Base-by-base conservation (phyloP, 176 grass and related monocot species). In the Aegilops sharonensis region DNA sequence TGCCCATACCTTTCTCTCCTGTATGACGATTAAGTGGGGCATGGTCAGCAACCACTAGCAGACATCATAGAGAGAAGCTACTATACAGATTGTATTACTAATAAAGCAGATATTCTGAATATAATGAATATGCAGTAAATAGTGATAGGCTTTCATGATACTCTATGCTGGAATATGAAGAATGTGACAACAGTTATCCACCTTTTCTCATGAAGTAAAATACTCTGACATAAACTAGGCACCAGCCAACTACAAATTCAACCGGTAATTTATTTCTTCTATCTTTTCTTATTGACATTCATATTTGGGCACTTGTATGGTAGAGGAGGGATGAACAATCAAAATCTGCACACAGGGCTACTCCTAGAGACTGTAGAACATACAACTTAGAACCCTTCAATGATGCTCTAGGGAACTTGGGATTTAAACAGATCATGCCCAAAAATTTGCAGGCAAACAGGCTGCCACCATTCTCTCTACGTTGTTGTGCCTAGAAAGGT, bases 1-100 rank as follows among this genome's bases (percentile, higher is more conserved):
- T 89, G 31, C 94, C 97, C 54, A 64, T 45, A 56, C 97, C 97
- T 90, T 99, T 99, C 87, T 99, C 97, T 57, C 97, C 97, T 99
- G 68, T 45, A 88, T 78, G 82, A 68, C 42, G 52, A 29, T 36
- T 6, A 61, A 2, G 17, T 45, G 9, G 12, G 12, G 5, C 35
- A 66, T 12, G 23, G 39, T 83, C 32, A 60, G 7, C n/a, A 45
- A 81, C 42, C 30, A 87, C 5, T 64, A 5, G 31, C 5, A 48
- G 14, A 21, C 2, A 66, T 11, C 23, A 45, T 17, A 39, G 0
- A 50, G 9, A 59, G 52, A 75, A 24, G 43, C 32, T 45, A 32
- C 25, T 14, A 67, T 24, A 68, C 34, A 81, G 0, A 89, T 3
- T 54, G 17, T 15, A 75, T 18, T 56, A 30, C 31, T 66, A 54